Percentiles rank a stretch among this genome's conserved stretches.
These are phyloP conservation scores for Hortiboletus campestris DNA, from an alignment of 768 basidiomycete species.

Conservation along the genomic window DNA sequence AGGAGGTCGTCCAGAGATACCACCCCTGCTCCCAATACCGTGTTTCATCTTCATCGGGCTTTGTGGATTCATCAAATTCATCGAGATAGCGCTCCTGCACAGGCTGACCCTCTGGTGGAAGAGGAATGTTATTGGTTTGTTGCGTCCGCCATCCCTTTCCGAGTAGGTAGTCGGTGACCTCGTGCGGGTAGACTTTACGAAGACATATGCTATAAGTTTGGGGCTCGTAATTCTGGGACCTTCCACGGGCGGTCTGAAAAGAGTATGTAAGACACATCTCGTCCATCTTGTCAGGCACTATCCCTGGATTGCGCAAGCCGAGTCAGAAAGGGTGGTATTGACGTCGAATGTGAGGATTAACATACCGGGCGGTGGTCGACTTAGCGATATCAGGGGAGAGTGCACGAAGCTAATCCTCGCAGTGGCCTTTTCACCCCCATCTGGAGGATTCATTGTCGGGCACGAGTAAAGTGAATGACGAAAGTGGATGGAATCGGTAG, in stretches of 20 bases:
- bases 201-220: slow-evolving; percentile 59
- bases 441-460: slow-evolving; percentile 19
- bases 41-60: slow-evolving; percentile 36
- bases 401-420: slow-evolving; percentile 24
- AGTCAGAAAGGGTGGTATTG: neutral
- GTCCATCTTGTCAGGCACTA: slow-evolving; percentile 56
- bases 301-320: slow-evolving; percentile 36
- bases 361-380: slow-evolving; percentile 25
- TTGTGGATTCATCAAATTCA: slow-evolving; percentile 13
- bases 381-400: slow-evolving; percentile 25
- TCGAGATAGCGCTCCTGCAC: slow-evolving; percentile 18
- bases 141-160: slow-evolving; percentile 35
- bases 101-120: slow-evolving; percentile 67
- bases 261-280: slow-evolving; percentile 67
- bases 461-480: neutral
- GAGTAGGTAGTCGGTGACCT: slow-evolving; percentile 52
- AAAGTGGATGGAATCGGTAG: neutral
- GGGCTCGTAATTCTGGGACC: slow-evolving; percentile 49
- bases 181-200: slow-evolving; percentile 65
- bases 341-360: neutral
- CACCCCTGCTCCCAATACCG: slow-evolving; percentile 71
- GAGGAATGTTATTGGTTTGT: slow-evolving; percentile 55
- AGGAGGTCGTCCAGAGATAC: slow-evolving; percentile 69
- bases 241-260: slow-evolving; percentile 54
- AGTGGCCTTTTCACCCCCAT: slow-evolving; percentile 10